Evolutionary conservation across 768 basidiomycete genomes (phyloP).

Genomic region (Russula virescens): DNA sequence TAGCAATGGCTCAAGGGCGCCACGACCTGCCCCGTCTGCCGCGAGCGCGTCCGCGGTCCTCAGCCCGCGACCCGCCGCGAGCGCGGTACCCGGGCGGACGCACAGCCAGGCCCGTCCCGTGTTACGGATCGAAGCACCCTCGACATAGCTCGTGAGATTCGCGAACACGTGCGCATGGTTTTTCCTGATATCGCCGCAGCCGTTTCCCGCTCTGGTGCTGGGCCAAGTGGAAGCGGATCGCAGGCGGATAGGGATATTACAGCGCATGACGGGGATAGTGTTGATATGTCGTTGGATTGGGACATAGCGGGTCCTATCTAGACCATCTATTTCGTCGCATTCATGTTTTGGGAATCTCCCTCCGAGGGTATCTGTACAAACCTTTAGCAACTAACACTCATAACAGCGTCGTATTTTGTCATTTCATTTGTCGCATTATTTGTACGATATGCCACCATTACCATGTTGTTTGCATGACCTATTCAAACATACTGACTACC

Average conservation of each 20-base stretch:
- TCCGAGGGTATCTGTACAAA: conserved; percentile 1
- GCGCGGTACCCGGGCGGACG: conserved; percentile 2
- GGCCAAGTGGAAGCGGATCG: not conserved
- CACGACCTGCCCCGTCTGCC: conserved; percentile 77
- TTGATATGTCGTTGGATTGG: conserved; percentile 17
- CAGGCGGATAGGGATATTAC: conserved; percentile 6
- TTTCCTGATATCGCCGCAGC: not conserved
- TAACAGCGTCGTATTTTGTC: conserved; percentile 4
- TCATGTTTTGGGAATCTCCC: not conserved
- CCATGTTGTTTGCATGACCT: conserved; percentile 3
- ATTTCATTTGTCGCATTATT: not conserved
- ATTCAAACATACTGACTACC: not conserved
- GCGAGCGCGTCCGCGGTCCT: conserved; percentile 46
- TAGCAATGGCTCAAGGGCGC: conserved; percentile 80
- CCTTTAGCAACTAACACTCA: not conserved
- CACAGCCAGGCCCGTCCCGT: conserved; percentile 5
- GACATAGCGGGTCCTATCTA: conserved; percentile 6
- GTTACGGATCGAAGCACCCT: not conserved
- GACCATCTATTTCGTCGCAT: conserved; percentile 5
- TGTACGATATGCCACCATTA: conserved; percentile 10
- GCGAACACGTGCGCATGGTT: conserved; percentile 10
- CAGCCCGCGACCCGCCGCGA: conserved; percentile 13
- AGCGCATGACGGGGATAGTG: conserved; percentile 6
- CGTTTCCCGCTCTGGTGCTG: not conserved
- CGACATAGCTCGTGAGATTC: conserved; percentile 9